A percentile compares a stretch with the other conserved stretches of the same genome.
phyloP scores from a whole-genome alignment of 495 filamentous ascomycete genomes.

The Penicillium robsamsonii region DNA sequence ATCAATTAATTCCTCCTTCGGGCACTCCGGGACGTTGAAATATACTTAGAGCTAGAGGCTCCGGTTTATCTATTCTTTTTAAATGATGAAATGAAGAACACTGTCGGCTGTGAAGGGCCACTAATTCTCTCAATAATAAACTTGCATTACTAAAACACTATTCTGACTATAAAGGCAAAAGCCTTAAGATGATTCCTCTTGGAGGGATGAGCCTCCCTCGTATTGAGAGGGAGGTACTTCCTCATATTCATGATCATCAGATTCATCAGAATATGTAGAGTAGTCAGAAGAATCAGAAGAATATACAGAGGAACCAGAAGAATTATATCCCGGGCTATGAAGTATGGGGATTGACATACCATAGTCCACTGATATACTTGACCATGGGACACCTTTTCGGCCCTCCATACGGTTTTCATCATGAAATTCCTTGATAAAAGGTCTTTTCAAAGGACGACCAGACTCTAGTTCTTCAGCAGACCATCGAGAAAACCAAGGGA shows the following conservation, averaged over 20 bases:
- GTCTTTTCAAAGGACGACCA: slow-evolving; percentile 13
- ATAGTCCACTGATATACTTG: neutral
- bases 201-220: too few species aligned
- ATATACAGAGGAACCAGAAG: neutral
- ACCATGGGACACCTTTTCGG: neutral
- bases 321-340: neutral
- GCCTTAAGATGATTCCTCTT: neutral
- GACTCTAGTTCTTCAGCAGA: slow-evolving; percentile 9
- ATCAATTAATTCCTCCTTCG: too few species aligned
- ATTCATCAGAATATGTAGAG: neutral
- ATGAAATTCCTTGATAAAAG: slow-evolving; percentile 7
- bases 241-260: neutral
- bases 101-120: too few species aligned
- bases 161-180: neutral
- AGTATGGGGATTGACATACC: neutral
- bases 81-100: too few species aligned
- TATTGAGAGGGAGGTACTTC: too few species aligned
- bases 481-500: slow-evolving; percentile 30
- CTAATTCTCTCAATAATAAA: too few species aligned
- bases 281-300: neutral
- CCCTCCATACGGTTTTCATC: neutral
- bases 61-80: too few species aligned
- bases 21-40: too few species aligned
- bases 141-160: neutral
- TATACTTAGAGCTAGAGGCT: too few species aligned